phyloP scores from a whole-genome alignment of 2,329 filamentous ascomycete genomes.

The Exophiala lecanii-corni region DNA sequence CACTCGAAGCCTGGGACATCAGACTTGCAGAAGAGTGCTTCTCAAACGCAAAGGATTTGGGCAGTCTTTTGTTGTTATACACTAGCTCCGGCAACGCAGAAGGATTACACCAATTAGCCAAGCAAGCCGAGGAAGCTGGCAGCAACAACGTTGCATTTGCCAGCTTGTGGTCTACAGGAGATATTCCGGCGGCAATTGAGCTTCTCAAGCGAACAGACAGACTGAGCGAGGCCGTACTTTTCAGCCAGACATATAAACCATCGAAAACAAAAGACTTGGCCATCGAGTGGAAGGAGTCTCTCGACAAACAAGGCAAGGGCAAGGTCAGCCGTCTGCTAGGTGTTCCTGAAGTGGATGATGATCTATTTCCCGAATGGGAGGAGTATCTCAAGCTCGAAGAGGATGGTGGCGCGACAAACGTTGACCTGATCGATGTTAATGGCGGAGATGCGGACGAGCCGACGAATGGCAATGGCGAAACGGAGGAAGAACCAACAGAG shows the following conservation, averaged over 20 bases:
- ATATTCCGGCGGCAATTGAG: slow-evolving; percentile 75
- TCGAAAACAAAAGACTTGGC: slow-evolving; percentile 65
- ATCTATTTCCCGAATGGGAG: slow-evolving; percentile 95
- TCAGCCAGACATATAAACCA: slow-evolving; percentile 93
- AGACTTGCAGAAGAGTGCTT: slow-evolving; percentile 89
- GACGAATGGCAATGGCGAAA: too few relatives aligned
- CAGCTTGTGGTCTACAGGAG: slow-evolving; percentile 79
- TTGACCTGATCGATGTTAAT: slow-evolving; percentile 38
- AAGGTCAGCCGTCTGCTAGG: slow-evolving; percentile 81
- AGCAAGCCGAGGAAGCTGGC: slow-evolving; percentile 69
- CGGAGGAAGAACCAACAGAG: background rate
- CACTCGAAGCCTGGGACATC: slow-evolving; percentile 80
- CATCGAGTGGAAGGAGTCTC: slow-evolving; percentile 70
- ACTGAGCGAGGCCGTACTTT: slow-evolving; percentile 79
- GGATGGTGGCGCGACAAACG: slow-evolving; percentile 52
- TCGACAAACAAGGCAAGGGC: slow-evolving; percentile 80
- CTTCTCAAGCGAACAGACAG: slow-evolving; percentile 75
- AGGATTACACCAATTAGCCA: slow-evolving; percentile 67
- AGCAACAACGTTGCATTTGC: slow-evolving; percentile 93
- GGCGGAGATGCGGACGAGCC: slow-evolving; percentile 26
- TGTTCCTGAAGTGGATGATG: slow-evolving; percentile 70
- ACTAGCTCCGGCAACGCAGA: slow-evolving; percentile 75
- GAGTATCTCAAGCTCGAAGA: slow-evolving; percentile 79
- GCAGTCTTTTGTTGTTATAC: slow-evolving; percentile 81
- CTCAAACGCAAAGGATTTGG: slow-evolving; percentile 80